Evolutionary conservation across 192 early-diverging fungal genomes (phyloP), one percentile per base, ranked within the genome.

Genomic region (Gamsiella multidivaricata): DNA sequence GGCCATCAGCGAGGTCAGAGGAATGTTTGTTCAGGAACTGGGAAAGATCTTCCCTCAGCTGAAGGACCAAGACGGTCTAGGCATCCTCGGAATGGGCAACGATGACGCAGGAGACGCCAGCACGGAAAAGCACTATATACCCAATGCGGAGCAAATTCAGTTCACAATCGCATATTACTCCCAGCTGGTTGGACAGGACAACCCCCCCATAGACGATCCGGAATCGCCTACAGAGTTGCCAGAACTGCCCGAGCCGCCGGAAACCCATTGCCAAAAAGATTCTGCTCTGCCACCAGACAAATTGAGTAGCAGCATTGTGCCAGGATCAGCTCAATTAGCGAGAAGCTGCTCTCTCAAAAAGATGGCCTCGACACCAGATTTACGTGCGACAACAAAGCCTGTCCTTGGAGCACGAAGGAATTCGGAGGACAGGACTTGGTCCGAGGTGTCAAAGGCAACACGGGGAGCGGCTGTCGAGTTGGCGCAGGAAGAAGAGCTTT

Each of bases 41-140:
- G 80, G 80, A 29, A 75, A 68, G 61, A 69, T 81, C 4, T 81
- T 81, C 39, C 80, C 80, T 12, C 70, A 81, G 29, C 67, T 81
- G 14, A 73, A 70, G 29, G 78, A 81, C 56, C 67, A 73, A 26
- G 80, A 81, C 49, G 78, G 69, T 2, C 78, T 80, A 9, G 78
- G 69, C 6, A 71, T 80, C 25, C 63, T 80, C 15, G 69, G 69
- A 15, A 70, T 71, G 78, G 66, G 69, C 5, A 36, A 28, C 42
- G 69, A 70, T 34, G 68, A 71, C n/a, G 26, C 50, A 4, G 57
- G 63, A 2, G 17, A 29, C 3, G 22, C 46, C n/a, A 66, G 32
- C 32, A 32, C 62, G 3, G 63, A 65, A 33, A 70, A 65, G 33
- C 50, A 70, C 23, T 71, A 61, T 71, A 70, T 80, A 67, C 69